These are phyloP conservation scores for Rhizoctonia solani DNA, from an alignment of 1,284 basidiomycete genomes.

Conservation along the genomic window DNA sequence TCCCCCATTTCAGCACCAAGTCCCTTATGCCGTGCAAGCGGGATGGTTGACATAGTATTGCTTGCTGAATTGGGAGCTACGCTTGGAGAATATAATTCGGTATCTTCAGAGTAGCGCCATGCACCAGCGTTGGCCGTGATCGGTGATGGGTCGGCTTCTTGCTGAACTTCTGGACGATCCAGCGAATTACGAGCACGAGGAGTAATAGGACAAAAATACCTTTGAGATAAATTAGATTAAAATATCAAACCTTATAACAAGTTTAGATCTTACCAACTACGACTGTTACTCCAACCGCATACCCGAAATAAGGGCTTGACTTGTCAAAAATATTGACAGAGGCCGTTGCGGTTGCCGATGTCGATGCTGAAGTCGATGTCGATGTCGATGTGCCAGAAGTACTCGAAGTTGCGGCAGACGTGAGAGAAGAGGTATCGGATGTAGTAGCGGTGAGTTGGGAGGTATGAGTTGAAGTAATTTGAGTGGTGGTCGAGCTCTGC, in stretches of 20 bases:
- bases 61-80: background rate
- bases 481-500: background rate
- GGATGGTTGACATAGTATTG: background rate
- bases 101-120: conserved; percentile 19
- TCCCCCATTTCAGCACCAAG: conserved; percentile 13
- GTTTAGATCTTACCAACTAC: conserved; percentile 8
- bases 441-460: background rate
- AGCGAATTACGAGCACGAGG: conserved; percentile 11
- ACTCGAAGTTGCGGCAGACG: conserved; percentile 45
- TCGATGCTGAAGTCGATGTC: conserved; percentile 19
- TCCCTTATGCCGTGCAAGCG: background rate
- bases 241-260: too few relatives aligned
- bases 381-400: conserved; percentile 38
- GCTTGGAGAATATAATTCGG: background rate
- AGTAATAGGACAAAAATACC: conserved; percentile 3
- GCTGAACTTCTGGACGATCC: conserved; percentile 2
- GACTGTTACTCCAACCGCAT: conserved; percentile 16
- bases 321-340: conserved; percentile 4
- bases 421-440: conserved; percentile 40
- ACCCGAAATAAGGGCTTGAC: conserved; percentile 10
- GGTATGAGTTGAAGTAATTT: background rate
- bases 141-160: background rate
- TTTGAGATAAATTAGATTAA: background rate
- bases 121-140: background rate
- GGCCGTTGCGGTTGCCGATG: background rate